Conservation (phyloP, 306 rosid genomes). For the Carpinus viminea region DNA sequence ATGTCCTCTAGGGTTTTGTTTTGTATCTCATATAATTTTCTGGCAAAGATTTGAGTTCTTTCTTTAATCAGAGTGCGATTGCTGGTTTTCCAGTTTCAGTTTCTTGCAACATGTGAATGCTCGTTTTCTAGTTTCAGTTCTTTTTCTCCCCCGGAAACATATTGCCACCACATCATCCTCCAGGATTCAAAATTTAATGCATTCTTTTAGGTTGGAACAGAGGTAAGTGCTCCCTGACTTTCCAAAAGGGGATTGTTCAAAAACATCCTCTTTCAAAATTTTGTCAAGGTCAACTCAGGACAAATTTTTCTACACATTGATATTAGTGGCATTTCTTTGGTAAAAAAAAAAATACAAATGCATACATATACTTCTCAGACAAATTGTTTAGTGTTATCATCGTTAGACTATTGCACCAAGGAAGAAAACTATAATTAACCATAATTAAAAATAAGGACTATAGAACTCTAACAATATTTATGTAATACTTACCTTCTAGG, state of each 20-base stretch:
- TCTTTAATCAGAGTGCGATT: no score
- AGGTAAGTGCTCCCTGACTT: not conserved
- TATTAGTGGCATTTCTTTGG: not conserved
- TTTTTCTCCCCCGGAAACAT: not conserved
- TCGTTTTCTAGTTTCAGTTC: not conserved
- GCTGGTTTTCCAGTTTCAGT: no score
- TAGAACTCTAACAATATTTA: not conserved
- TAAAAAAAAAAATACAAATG: not conserved
- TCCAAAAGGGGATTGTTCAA: not conserved
- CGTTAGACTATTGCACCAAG: not conserved
- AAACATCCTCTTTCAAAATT: not conserved
- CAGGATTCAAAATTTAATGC: not conserved
- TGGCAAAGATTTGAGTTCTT: not conserved
- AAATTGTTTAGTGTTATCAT: not conserved
- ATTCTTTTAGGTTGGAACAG: not conserved
- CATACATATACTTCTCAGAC: not conserved
- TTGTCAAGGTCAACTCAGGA: not conserved
- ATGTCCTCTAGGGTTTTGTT: no score
- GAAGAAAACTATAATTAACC: not conserved
- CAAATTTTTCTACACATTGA: not conserved
- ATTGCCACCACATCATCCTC: not conserved
- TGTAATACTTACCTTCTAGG: conserved; percentile 41
- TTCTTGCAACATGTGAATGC: not conserved
- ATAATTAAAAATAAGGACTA: not conserved
- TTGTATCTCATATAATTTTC: no score